These are phyloP conservation scores for Lophium mytilinum DNA, from an alignment of 495 filamentous ascomycete species.

Conservation along the genomic window DNA sequence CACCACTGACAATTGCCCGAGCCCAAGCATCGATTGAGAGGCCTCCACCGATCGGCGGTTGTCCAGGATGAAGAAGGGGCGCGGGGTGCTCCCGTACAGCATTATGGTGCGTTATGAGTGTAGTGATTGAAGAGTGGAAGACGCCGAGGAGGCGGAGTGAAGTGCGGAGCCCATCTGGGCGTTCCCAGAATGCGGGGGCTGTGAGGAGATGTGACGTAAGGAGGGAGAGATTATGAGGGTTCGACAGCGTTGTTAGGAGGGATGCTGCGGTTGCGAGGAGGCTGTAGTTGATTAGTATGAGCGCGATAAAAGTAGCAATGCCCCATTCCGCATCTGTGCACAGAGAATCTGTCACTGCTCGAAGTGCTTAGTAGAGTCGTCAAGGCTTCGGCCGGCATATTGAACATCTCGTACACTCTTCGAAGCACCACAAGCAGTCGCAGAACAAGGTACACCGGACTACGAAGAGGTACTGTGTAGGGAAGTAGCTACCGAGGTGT, in stretches of 20 bases:
- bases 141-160: constrained; percentile 73
- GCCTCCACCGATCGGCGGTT: constrained; percentile 28
- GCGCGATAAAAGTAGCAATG: neutral
- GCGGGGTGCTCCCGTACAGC: constrained; percentile 29
- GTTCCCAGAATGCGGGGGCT: constrained; percentile 79
- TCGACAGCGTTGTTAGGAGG: constrained; percentile 73
- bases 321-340: too few species aligned
- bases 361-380: too few species aligned
- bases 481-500: constrained; percentile 37
- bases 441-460: neutral
- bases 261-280: constrained; percentile 75
- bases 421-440: neutral
- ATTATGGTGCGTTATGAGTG: constrained; percentile 37
- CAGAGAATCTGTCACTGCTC: too few species aligned
- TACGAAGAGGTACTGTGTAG: neutral
- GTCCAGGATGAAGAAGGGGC: constrained; percentile 34
- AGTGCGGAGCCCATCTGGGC: constrained; percentile 60
- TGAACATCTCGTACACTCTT: too few species aligned
- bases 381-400: too few species aligned
- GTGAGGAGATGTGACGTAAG: constrained; percentile 84
- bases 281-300: constrained; percentile 36
- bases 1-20: constrained; percentile 70
- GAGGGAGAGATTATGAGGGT: constrained; percentile 83
- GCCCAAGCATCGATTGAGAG: constrained; percentile 64
- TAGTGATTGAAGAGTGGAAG: constrained; percentile 69